Evolutionary conservation across 352 stramenopile species (phyloP), one percentile per base, ranked within the genome.

Genomic region (Phytopythium aichiense): DNA sequence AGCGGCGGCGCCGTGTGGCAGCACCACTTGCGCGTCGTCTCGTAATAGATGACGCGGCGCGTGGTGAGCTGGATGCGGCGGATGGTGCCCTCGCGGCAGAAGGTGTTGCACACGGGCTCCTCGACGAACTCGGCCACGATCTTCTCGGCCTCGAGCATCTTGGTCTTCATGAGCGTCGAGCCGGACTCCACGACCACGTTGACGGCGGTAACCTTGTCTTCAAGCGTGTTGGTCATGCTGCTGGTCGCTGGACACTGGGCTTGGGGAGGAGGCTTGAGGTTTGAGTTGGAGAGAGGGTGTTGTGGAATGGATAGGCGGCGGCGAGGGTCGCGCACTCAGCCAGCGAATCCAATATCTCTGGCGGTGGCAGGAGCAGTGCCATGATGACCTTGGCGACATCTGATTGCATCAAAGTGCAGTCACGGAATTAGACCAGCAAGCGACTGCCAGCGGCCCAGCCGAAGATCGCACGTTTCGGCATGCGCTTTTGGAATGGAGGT

Each of bases 51-150:
- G 35, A 65, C 15, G 40, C 59, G 59, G 15, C 43, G 50, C 20
- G 59, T 65, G 23, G 59, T 65, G 23, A 65, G 59, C 51, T 58
- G 59, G 20, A 65, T n/a, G 30, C 50, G 59, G n/a, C 59, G 59
- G 43, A 59, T 59, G 6, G 18, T 54, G 3, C 59, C 50, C 16
- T 40, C 30, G 31, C 58, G 46, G 15, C 58, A 64, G 2, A 35
- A 23, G 37, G 20, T 51, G 23, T 43, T 42, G 42, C 42, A 55
- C 15, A 38, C 20, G n/a, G 56, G 56, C 30, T 61, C 23, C 51
- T 65, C 49, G 31, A 31, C 23, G 35, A 54, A 65, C 59, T 65
- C 49, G 25, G 50, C 30, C 16, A 65, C 25, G 15, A 65, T 23
- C 23, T 48, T 45, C 43, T 65, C 50, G 37, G 28, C 38, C 35